Evolutionary conservation across 768 basidiomycete species (phyloP).

Genomic region (Panus rudis): DNA sequence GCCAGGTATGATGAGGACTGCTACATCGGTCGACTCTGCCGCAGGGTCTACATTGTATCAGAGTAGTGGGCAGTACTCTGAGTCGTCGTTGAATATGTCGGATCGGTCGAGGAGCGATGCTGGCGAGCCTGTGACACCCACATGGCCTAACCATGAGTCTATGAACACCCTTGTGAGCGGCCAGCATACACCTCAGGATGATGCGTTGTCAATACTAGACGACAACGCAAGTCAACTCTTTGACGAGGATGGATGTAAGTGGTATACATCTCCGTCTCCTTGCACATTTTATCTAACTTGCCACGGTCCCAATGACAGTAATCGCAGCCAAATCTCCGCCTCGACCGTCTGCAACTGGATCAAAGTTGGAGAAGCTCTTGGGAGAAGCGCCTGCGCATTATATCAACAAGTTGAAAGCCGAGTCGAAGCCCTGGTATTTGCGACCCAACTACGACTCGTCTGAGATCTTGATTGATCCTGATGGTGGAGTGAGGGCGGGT

Average conservation of each 20-base stretch:
- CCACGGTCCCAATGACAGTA: too few relatives aligned
- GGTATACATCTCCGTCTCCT: background rate
- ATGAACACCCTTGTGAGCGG: too few relatives aligned
- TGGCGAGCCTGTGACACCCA: conserved; percentile 9
- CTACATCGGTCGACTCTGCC: conserved; percentile 5
- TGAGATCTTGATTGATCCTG: conserved; percentile 82
- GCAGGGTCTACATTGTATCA: conserved; percentile 16
- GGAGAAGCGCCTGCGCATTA: conserved; percentile 50
- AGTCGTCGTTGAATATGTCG: conserved; percentile 17
- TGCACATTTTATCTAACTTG: background rate
- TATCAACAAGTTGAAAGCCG: conserved; percentile 33
- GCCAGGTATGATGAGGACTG: conserved; percentile 8
- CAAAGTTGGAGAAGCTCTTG: conserved; percentile 66
- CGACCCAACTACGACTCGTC: conserved; percentile 69
- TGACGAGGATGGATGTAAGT: conserved; percentile 14
- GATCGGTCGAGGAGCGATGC: conserved; percentile 4
- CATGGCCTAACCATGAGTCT: conserved; percentile 6
- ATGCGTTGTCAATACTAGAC: too few relatives aligned
- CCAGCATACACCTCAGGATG: too few relatives aligned
- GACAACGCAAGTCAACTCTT: conserved; percentile 10
- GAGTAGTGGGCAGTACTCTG: conserved; percentile 20
- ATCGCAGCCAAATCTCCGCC: conserved; percentile 22
- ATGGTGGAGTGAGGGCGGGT: conserved; percentile 80
- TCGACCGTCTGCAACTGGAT: conserved; percentile 13
- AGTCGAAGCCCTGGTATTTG: conserved; percentile 74